phyloP scores from a whole-genome alignment of 202 grass and related monocot genomes.

The Panicum hallii region DNA sequence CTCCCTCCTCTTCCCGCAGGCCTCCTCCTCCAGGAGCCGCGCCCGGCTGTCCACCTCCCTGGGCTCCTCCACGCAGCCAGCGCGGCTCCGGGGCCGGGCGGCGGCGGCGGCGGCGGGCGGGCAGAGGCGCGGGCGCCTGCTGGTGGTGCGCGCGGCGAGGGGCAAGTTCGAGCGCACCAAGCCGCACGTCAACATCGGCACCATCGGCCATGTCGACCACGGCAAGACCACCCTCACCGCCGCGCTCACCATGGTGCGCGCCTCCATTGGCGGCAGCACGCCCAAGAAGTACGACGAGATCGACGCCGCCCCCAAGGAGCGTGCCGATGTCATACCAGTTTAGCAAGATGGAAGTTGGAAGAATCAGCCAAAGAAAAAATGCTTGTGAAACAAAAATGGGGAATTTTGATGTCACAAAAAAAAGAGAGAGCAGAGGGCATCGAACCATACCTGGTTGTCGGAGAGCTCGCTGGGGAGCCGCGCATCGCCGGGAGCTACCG shows the following conservation, averaged over 20 bases:
- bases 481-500: too few relatives aligned
- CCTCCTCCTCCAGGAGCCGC: constrained; percentile 56
- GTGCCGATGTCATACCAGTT: too few relatives aligned
- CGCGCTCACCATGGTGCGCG: constrained; percentile 95
- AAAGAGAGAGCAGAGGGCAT: too few relatives aligned
- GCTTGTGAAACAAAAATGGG: too few relatives aligned
- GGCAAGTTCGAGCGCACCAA: constrained; percentile 95
- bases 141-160: constrained; percentile 86
- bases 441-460: too few relatives aligned
- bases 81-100: constrained; percentile 41
- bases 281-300: constrained; percentile 99
- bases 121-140: constrained; percentile 52
- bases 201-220: constrained; percentile 99
- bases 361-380: too few relatives aligned
- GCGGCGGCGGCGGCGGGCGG: not conserved
- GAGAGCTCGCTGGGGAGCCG: too few relatives aligned
- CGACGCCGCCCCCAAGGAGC: constrained; percentile 95
- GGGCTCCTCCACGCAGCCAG: constrained; percentile 43
- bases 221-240: constrained; percentile 97
- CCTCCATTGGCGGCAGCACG: constrained; percentile 71
- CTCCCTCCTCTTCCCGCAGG: constrained; percentile 58
- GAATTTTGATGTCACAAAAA: too few relatives aligned
- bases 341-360: too few relatives aligned
- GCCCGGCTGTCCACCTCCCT: constrained; percentile 44
- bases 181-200: constrained; percentile 98